A percentile compares a stretch with the other conserved stretches of the same genome.
phyloP scores from a whole-genome alignment of 2,329 filamentous ascomycete genomes.

The Beauveria sp. region DNA sequence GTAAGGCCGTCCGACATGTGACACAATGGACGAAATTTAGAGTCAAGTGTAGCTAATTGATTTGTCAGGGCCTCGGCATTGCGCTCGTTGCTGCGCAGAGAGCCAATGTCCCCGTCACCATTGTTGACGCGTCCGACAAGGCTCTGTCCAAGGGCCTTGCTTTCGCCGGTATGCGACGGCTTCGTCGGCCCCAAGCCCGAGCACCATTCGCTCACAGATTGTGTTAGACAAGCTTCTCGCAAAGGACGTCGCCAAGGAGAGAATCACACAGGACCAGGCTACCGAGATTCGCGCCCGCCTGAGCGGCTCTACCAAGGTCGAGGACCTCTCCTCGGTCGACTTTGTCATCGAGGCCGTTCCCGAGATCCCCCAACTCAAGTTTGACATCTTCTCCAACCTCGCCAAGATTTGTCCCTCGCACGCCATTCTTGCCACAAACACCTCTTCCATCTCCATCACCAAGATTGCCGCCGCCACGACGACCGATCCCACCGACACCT shows the following conservation, averaged over 20 bases:
- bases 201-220: neutral
- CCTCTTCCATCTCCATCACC: slow-evolving; percentile 96
- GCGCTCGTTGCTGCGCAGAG: slow-evolving; percentile 85
- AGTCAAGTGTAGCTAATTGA: slow-evolving; percentile 16
- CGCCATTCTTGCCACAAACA: slow-evolving; percentile 92
- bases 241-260: slow-evolving; percentile 85
- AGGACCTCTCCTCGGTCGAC: slow-evolving; percentile 74
- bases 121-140: slow-evolving; percentile 77
- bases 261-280: slow-evolving; percentile 75
- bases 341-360: slow-evolving; percentile 98
- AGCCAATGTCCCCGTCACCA: slow-evolving; percentile 73
- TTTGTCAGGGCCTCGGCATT: slow-evolving; percentile 76
- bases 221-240: slow-evolving; percentile 75
- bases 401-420: slow-evolving; percentile 76
- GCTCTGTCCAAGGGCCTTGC: slow-evolving; percentile 82
- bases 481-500: slow-evolving; percentile 68
- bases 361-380: slow-evolving; percentile 82
- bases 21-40: slow-evolving; percentile 16
- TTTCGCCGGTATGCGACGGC: slow-evolving; percentile 62
- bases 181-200: neutral
- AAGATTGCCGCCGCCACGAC: slow-evolving; percentile 85
- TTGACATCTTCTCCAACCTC: slow-evolving; percentile 75
- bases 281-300: slow-evolving; percentile 64
- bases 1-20: slow-evolving; percentile 45
- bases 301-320: slow-evolving; percentile 62